Conservation (phyloP, 2,329 filamentous ascomycete genomes). For the Venturia pyrina region DNA sequence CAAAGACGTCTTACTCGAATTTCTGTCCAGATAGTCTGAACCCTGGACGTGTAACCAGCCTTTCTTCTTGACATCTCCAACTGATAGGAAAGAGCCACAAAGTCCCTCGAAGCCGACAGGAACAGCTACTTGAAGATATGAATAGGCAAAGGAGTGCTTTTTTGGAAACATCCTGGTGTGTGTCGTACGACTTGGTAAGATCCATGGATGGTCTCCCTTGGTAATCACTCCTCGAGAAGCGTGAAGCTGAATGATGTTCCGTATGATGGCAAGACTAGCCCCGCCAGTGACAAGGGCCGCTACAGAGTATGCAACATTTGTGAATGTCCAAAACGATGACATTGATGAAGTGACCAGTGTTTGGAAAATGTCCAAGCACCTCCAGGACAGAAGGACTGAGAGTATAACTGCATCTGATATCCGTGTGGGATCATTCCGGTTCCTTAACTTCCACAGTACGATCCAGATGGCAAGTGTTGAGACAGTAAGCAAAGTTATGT, state of each 20-base stretch:
- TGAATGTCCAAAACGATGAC: neutral
- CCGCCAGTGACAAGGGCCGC: neutral
- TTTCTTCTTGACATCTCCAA: constrained; percentile 23
- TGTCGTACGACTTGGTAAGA: constrained; percentile 56
- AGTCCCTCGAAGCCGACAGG: constrained; percentile 53
- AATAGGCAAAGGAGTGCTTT: constrained; percentile 58
- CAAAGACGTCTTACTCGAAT: constrained; percentile 42
- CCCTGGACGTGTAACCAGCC: constrained; percentile 52
- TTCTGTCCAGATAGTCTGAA: constrained; percentile 51
- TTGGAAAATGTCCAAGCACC: neutral
- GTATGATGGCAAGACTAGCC: neutral
- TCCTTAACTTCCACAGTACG: neutral
- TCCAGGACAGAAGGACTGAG: neutral
- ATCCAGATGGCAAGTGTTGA: neutral
- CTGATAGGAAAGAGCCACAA: constrained; percentile 47
- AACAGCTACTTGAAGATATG: constrained; percentile 59
- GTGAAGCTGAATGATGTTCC: neutral
- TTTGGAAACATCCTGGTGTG: constrained; percentile 59
- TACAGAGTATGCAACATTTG: neutral
- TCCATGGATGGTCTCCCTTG: constrained; percentile 21
- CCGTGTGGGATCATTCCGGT: neutral
- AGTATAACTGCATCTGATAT: neutral
- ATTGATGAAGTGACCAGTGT: neutral
- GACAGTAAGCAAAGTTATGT: neutral
- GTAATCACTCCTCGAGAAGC: too few relatives aligned